These are phyloP conservation scores for Ilex aquifolium DNA, from an alignment of 257 asterid genomes.

Conservation along the genomic window DNA sequence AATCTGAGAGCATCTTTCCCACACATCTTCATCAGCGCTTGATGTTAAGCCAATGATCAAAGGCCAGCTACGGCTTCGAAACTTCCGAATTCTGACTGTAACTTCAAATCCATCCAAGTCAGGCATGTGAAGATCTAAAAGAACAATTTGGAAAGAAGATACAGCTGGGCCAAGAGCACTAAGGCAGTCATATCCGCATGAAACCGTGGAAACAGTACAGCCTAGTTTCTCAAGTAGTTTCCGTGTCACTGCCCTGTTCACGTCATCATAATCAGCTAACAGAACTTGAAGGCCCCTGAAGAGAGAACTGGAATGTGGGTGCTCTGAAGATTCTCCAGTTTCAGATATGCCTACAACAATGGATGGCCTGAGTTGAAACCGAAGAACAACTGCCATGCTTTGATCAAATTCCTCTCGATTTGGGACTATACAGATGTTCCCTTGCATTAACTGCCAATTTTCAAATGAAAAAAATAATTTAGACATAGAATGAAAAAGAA, in stretches of 20 bases:
- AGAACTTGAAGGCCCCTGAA: constrained; percentile 66
- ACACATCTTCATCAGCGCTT: constrained; percentile 40
- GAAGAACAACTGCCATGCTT: constrained; percentile 74
- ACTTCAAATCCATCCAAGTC: constrained; percentile 85
- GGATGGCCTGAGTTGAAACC: constrained; percentile 59
- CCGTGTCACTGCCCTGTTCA: constrained; percentile 68
- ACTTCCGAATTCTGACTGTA: constrained; percentile 57
- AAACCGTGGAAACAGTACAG: constrained; percentile 58
- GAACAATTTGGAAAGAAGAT: constrained; percentile 46
- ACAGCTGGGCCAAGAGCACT: constrained; percentile 42
- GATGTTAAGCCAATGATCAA: constrained; percentile 68
- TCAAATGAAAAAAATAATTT: neutral
- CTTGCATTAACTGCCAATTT: constrained; percentile 83
- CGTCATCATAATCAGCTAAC: constrained; percentile 69
- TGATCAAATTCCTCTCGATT: constrained; percentile 64
- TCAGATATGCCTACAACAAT: constrained; percentile 36
- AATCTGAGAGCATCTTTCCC: constrained; percentile 48
- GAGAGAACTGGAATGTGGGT: constrained; percentile 38
- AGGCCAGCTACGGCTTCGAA: constrained; percentile 72
- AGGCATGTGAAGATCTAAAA: constrained; percentile 78
- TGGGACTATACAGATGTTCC: constrained; percentile 67
- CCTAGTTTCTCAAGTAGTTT: constrained; percentile 86
- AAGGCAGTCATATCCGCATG: constrained; percentile 80
- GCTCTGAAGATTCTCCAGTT: constrained; percentile 48
- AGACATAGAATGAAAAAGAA: neutral